Evolutionary conservation across 2,329 filamentous ascomycete species (phyloP).

Genomic region (Stromatinia cepivora): DNA sequence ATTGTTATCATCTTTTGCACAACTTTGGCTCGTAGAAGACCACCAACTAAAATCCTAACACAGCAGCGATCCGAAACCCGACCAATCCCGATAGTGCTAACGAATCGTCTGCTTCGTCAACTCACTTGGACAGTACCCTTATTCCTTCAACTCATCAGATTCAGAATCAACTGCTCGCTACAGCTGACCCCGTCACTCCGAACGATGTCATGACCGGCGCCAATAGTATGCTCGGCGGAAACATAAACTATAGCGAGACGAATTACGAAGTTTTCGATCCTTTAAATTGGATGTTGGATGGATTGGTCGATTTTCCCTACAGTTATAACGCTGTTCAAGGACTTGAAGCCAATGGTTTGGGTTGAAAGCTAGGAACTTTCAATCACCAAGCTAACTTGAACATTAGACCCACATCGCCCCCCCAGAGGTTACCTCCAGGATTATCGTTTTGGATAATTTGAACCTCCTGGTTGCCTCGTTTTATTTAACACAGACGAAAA

Average conservation of each 20-base stretch:
- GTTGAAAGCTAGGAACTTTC: slow-evolving; percentile 23
- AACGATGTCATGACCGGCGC: slow-evolving; percentile 33
- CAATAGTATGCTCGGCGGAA: slow-evolving; percentile 32
- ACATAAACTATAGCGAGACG: slow-evolving; percentile 60
- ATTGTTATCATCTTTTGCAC: slow-evolving; percentile 25
- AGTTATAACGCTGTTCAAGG: slow-evolving; percentile 57
- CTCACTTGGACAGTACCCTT: slow-evolving; percentile 62
- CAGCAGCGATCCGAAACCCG: slow-evolving; percentile 75
- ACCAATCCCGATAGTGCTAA: slow-evolving; percentile 80
- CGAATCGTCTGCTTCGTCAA: slow-evolving; percentile 69
- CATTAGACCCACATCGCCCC: background rate
- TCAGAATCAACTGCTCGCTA: slow-evolving; percentile 34
- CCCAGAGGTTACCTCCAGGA: background rate
- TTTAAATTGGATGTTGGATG: slow-evolving; percentile 90
- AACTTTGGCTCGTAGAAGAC: background rate
- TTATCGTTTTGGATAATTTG: background rate
- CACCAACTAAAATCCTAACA: slow-evolving; percentile 37
- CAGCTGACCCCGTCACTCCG: slow-evolving; percentile 31
- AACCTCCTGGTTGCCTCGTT: background rate
- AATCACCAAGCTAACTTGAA: background rate
- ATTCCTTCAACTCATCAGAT: slow-evolving; percentile 44
- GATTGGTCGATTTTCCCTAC: slow-evolving; percentile 77
- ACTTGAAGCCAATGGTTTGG: slow-evolving; percentile 44
- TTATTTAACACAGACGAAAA: background rate
- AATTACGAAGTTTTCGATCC: slow-evolving; percentile 90